A percentile compares a stretch with the other conserved stretches of the same genome.
Evolutionary conservation across 805 yeast species (phyloP).

Genomic region (Wickerhamiella musiphila): DNA sequence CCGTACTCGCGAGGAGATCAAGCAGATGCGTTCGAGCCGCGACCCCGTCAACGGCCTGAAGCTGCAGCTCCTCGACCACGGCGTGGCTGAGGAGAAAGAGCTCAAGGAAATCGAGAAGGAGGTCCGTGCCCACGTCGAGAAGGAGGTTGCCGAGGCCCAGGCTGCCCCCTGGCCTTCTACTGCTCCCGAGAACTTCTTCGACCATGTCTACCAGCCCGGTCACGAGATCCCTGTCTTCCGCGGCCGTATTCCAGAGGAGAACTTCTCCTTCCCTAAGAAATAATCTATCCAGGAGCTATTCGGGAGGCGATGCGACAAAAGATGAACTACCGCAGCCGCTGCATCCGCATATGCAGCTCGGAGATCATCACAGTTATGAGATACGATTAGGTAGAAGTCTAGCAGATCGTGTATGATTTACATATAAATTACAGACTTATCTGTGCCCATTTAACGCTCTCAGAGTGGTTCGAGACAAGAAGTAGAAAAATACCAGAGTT

Average conservation of each 20-base stretch:
- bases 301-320: too few species aligned
- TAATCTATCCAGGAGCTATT: too few species aligned
- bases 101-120: constrained; percentile 88
- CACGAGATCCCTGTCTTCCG: constrained; percentile 81
- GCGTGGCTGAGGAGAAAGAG: constrained; percentile 86
- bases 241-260: constrained; percentile 93
- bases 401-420: too few species aligned
- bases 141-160: constrained; percentile 87
- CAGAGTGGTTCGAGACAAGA: not conserved
- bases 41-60: constrained; percentile 96
- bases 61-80: constrained; percentile 63
- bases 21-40: constrained; percentile 96
- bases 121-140: constrained; percentile 89
- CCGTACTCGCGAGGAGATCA: constrained; percentile 99
- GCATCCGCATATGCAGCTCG: too few species aligned
- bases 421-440: too few species aligned
- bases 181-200: constrained; percentile 82
- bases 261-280: constrained; percentile 49
- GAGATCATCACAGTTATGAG: too few species aligned
- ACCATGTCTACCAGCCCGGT: constrained; percentile 93
- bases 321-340: too few species aligned
- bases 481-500: not conserved
- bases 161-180: constrained; percentile 92
- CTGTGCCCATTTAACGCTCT: not conserved
- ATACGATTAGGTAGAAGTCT: too few species aligned